These are phyloP conservation scores for Physocladia obscura DNA, from an alignment of 192 early-diverging fungal species.

Conservation along the genomic window DNA sequence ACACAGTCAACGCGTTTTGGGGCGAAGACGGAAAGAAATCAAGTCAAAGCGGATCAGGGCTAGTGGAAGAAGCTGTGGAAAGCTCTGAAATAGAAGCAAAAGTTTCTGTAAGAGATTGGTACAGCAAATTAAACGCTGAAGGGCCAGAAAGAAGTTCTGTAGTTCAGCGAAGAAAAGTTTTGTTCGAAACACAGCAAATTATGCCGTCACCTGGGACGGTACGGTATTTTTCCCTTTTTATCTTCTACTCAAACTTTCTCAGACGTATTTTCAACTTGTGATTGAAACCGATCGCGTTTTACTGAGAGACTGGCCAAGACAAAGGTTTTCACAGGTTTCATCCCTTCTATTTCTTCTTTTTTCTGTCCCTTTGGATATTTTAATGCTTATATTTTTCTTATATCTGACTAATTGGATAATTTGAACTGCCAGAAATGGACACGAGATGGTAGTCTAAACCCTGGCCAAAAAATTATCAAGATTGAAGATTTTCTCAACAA, in stretches of 20 bases:
- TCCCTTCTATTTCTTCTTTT: too few species aligned
- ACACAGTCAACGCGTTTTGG: conserved; percentile 15
- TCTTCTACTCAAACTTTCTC: background rate
- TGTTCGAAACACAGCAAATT: conserved; percentile 30
- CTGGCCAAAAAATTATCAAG: conserved; percentile 15
- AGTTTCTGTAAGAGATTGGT: conserved; percentile 13
- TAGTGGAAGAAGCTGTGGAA: background rate
- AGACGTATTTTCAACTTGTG: conserved; percentile 33
- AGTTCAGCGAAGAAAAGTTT: background rate
- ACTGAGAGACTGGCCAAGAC: conserved; percentile 32
- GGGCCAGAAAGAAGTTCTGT: background rate
- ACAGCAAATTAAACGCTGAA: conserved; percentile 2
- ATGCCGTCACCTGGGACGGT: conserved; percentile 31
- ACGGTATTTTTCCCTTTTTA: background rate
- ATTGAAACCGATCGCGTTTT: conserved; percentile 22
- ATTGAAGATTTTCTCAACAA: conserved; percentile 12
- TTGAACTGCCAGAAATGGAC: conserved; percentile 30
- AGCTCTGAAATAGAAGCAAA: background rate
- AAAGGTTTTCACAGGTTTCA: conserved; percentile 28
- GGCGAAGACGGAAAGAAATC: background rate
- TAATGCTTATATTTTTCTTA: background rate
- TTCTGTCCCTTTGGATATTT: background rate
- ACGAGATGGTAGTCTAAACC: conserved; percentile 26
- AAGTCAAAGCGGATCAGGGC: background rate
- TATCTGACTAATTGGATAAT: background rate